These are phyloP conservation scores for Astrephomene gubernaculifera DNA, from an alignment of 139 green algal species.

Conservation along the genomic window DNA sequence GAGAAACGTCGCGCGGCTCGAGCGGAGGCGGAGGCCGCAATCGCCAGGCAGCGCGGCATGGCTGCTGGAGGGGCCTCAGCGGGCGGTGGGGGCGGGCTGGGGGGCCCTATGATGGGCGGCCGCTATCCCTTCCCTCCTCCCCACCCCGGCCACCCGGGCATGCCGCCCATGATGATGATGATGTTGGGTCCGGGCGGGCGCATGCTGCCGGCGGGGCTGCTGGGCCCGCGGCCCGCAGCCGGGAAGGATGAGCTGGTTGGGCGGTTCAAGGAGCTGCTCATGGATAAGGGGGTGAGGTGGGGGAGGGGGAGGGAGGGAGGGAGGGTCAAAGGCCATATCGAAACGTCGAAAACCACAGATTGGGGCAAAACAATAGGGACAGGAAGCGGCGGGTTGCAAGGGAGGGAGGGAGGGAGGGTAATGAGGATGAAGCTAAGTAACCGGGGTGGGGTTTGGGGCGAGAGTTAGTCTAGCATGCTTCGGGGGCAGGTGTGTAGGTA, in stretches of 20 bases:
- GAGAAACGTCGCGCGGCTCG: background rate
- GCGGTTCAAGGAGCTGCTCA: conserved; percentile 76
- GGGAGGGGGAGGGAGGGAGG: too few relatives aligned
- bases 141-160: background rate
- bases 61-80: background rate
- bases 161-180: background rate
- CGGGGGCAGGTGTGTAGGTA: too few relatives aligned
- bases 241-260: conserved; percentile 46
- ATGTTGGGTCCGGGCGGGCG: background rate
- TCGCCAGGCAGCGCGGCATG: background rate
- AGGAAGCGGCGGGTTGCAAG: too few relatives aligned
- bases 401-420: too few relatives aligned
- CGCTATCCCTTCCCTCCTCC: background rate
- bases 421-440: too few relatives aligned
- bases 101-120: background rate
- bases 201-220: background rate
- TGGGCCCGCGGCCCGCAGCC: background rate
- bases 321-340: too few relatives aligned
- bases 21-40: background rate
- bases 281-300: conserved; percentile 68
- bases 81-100: background rate
- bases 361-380: too few relatives aligned
- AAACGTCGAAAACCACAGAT: too few relatives aligned
- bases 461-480: too few relatives aligned
- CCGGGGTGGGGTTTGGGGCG: too few relatives aligned